These are phyloP conservation scores for Yamadazyma phyllophila DNA, from an alignment of 805 yeast species.

Conservation along the genomic window DNA sequence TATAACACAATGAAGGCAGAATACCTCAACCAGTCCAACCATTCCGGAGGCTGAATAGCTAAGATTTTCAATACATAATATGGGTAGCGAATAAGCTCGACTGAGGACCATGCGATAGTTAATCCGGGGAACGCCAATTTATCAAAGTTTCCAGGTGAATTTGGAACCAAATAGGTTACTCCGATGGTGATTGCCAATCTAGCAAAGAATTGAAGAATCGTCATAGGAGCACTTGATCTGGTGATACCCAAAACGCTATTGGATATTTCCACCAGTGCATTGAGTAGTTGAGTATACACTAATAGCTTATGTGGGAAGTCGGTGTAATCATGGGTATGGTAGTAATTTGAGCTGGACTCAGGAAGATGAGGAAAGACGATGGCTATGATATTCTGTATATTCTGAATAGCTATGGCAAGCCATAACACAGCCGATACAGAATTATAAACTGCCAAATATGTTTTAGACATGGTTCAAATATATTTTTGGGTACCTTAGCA, in stretches of 20 bases:
- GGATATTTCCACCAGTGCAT: slow-evolving; percentile 23
- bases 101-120: slow-evolving; percentile 27
- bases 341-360: not conserved
- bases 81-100: slow-evolving; percentile 29
- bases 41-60: slow-evolving; percentile 14
- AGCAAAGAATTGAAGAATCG: slow-evolving; percentile 28
- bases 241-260: slow-evolving; percentile 27
- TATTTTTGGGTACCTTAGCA: too few relatives aligned
- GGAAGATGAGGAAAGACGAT: slow-evolving; percentile 1
- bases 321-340: slow-evolving; percentile 7
- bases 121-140: slow-evolving; percentile 19
- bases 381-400: not conserved
- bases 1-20: slow-evolving; percentile 27
- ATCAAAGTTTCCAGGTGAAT: slow-evolving; percentile 27
- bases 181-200: slow-evolving; percentile 28
- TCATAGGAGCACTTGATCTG: slow-evolving; percentile 25
- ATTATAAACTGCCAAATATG: slow-evolving; percentile 16
- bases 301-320: slow-evolving; percentile 29
- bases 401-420: slow-evolving; percentile 13
- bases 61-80: slow-evolving; percentile 23
- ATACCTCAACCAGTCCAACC: slow-evolving; percentile 28
- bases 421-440: slow-evolving; percentile 17
- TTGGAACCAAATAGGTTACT: slow-evolving; percentile 25
- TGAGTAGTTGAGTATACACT: slow-evolving; percentile 23
- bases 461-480: not conserved